A percentile compares a stretch with the other conserved stretches of the same genome.
Evolutionary conservation across 768 basidiomycete species (phyloP).

Genomic region (Tulasnella sp.): DNA sequence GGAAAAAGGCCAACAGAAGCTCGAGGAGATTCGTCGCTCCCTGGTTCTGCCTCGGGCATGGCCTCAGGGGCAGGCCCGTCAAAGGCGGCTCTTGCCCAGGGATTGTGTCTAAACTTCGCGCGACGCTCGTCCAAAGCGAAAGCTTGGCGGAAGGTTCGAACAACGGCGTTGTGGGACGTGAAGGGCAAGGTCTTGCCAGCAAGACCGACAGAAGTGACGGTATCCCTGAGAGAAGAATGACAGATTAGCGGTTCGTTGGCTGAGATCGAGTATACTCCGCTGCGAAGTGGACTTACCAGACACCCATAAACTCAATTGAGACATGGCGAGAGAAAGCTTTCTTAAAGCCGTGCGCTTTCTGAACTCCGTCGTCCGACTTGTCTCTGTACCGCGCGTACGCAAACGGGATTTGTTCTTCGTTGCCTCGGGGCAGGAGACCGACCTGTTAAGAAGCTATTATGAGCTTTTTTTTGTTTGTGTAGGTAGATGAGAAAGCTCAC

Average conservation of each 20-base stretch:
- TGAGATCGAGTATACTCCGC: not conserved
- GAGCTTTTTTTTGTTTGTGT: too few species aligned
- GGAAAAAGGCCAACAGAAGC: too few species aligned
- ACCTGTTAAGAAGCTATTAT: not conserved
- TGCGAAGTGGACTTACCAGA: not conserved
- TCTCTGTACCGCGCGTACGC: not conserved
- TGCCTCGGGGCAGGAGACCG: not conserved
- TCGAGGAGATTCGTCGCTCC: too few species aligned
- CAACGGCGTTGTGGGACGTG: constrained; percentile 10
- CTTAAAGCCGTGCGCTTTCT: constrained; percentile 18
- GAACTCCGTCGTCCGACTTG: not conserved
- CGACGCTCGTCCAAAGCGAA: constrained; percentile 14
- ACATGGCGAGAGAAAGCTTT: constrained; percentile 17
- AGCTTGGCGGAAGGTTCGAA: constrained; percentile 19
- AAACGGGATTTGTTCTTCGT: constrained; percentile 1
- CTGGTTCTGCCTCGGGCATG: not conserved
- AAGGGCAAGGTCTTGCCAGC: constrained; percentile 18
- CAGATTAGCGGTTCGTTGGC: not conserved
- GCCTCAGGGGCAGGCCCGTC: not conserved
- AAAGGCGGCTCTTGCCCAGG: not conserved
- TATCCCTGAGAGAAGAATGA: constrained; percentile 14
- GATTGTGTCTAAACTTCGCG: constrained; percentile 1
- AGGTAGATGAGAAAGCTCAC: not conserved
- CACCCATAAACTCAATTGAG: constrained; percentile 19
- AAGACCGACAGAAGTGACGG: constrained; percentile 19